Conservation (phyloP, 805 yeast genomes). For the Zygoascus bituminiphila region DNA sequence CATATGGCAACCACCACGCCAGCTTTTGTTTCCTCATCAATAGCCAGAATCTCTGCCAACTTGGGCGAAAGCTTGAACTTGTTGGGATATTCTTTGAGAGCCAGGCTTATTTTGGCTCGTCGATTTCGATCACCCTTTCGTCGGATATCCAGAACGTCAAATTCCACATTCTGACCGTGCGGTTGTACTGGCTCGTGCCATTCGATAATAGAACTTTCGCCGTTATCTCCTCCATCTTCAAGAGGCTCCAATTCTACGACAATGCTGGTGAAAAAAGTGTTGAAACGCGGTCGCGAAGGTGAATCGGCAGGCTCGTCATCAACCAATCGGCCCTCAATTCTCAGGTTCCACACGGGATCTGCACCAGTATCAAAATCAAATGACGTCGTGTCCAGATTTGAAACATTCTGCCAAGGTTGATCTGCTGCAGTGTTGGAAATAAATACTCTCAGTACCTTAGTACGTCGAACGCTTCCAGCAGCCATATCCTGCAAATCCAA, state of each 20-base stretch:
- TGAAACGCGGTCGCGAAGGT: constrained; percentile 52
- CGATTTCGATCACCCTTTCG: constrained; percentile 65
- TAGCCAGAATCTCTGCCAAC: constrained; percentile 65
- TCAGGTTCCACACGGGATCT: constrained; percentile 66
- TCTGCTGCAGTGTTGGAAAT: constrained; percentile 74
- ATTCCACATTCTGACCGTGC: constrained; percentile 36
- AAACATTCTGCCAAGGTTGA: constrained; percentile 74
- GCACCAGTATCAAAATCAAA: constrained; percentile 27
- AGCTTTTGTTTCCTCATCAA: constrained; percentile 73
- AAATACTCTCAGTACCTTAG: constrained; percentile 65
- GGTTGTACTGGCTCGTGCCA: constrained; percentile 68
- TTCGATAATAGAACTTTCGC: constrained; percentile 50
- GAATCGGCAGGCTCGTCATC: constrained; percentile 41
- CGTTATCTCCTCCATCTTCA: constrained; percentile 18
- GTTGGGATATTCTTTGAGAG: constrained; percentile 69
- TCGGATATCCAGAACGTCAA: constrained; percentile 85
- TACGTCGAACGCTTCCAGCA: constrained; percentile 39
- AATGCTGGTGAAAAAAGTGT: constrained; percentile 73
- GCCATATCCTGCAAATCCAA: constrained; percentile 73
- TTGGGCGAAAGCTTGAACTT: constrained; percentile 56
- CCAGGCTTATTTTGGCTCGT: constrained; percentile 64
- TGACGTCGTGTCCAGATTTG: constrained; percentile 29
- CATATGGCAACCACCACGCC: constrained; percentile 72
- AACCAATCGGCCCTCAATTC: constrained; percentile 79
- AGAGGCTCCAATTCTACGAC: constrained; percentile 58